phyloP scores from a whole-genome alignment of 1,139 yeast species.

The Lodderomyces orthopsilosis region DNA sequence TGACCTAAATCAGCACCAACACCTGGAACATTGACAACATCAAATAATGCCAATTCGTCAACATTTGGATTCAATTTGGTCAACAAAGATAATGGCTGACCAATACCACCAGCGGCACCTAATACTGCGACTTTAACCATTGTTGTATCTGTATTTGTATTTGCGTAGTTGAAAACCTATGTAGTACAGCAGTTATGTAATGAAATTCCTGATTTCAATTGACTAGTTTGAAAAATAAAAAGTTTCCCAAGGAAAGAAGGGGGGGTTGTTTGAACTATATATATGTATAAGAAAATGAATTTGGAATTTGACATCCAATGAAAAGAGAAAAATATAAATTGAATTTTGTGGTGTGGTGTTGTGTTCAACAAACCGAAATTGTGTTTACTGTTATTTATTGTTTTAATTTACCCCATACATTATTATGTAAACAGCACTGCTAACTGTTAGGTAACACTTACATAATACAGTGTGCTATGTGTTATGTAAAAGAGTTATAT shows the following conservation, averaged over 20 bases:
- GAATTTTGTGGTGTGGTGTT: background rate
- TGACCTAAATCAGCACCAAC: constrained; percentile 96
- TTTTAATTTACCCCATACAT: background rate
- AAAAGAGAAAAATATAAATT: background rate
- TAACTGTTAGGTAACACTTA: too few relatives aligned
- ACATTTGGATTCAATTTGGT: constrained; percentile 86
- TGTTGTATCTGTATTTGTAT: constrained; percentile 5
- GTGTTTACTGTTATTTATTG: background rate
- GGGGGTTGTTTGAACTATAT: too few relatives aligned
- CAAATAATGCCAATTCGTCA: constrained; percentile 82
- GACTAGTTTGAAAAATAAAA: background rate
- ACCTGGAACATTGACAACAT: constrained; percentile 92
- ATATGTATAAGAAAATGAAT: too few relatives aligned
- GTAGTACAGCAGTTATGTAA: background rate
- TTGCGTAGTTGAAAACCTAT: background rate
- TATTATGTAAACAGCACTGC: background rate
- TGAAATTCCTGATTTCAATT: constrained; percentile 2
- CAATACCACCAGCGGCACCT: constrained; percentile 99
- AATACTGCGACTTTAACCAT: constrained; percentile 78
- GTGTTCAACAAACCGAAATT: background rate
- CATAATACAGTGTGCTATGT: too few relatives aligned
- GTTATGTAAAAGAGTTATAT: too few relatives aligned
- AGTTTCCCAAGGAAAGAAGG: too few relatives aligned
- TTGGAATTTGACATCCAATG: too few relatives aligned
- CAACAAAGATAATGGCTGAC: constrained; percentile 92